These are phyloP conservation scores for Boeremia exigua DNA, from an alignment of 2,329 filamentous ascomycete species.

Conservation along the genomic window DNA sequence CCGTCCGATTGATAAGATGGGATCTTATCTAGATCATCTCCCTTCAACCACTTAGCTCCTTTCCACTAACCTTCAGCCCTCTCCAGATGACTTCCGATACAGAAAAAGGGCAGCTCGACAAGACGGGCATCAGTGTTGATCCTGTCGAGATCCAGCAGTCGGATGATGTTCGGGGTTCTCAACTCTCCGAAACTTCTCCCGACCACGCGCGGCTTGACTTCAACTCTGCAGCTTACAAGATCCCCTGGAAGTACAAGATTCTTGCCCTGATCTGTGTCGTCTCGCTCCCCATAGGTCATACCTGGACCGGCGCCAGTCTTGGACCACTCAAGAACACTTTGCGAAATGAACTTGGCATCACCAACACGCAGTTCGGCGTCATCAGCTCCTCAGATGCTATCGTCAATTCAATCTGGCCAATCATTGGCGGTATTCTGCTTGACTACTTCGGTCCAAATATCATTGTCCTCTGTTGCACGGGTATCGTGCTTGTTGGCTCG, in stretches of 20 bases:
- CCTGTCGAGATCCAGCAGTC: not conserved
- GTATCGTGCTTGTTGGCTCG: not conserved
- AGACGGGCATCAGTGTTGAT: not conserved
- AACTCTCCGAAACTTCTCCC: not conserved
- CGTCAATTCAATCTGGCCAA: constrained; percentile 3
- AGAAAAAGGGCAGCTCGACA: not conserved
- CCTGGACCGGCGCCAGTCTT: constrained; percentile 2
- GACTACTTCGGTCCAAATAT: constrained; percentile 4
- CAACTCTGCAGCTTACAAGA: not conserved
- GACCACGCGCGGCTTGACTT: not conserved
- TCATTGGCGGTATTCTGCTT: constrained; percentile 1
- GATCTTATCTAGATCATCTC: not conserved
- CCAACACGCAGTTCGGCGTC: constrained; percentile 3
- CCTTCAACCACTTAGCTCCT: too few relatives aligned
- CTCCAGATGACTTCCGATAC: not conserved
- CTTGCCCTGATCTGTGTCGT: not conserved
- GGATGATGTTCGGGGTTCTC: not conserved
- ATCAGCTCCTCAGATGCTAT: constrained; percentile 4
- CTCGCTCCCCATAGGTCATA: constrained; percentile 1
- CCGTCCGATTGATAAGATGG: not conserved
- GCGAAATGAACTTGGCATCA: constrained; percentile 2
- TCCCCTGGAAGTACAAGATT: constrained; percentile 4
- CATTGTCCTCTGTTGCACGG: constrained; percentile 1
- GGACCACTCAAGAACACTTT: constrained; percentile 5
- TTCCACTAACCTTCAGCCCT: not conserved